phyloP scores from a whole-genome alignment of 192 early-diverging fungal genomes.

The Podila epicladia region DNA sequence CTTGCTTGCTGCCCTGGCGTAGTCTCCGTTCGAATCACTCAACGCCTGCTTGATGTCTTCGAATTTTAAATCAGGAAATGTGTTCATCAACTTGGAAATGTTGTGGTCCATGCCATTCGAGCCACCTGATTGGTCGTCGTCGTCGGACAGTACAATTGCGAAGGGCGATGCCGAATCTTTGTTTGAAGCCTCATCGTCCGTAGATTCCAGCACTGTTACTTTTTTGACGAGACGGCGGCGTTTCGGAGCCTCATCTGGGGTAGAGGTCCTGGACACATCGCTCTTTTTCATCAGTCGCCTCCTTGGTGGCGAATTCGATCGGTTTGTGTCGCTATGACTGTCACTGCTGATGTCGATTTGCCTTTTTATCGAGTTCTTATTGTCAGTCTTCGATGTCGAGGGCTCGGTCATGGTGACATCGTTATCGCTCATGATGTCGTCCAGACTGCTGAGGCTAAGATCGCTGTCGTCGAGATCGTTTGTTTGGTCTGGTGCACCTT shows the following conservation, averaged over 20 bases:
- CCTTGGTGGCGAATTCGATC: constrained; percentile 9
- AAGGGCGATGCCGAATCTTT: neutral
- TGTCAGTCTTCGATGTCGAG: neutral
- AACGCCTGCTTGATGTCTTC: constrained; percentile 16
- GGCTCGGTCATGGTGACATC: constrained; percentile 18
- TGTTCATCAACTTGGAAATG: constrained; percentile 23
- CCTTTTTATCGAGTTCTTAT: neutral
- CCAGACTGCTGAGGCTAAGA: constrained; percentile 24
- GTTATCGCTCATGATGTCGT: constrained; percentile 12
- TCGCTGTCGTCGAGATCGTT: constrained; percentile 16
- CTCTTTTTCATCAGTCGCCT: constrained; percentile 20
- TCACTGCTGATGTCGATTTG: constrained; percentile 35
- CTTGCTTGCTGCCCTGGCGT: constrained; percentile 16
- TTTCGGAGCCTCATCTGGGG: constrained; percentile 7
- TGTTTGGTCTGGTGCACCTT: constrained; percentile 5
- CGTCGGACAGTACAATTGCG: constrained; percentile 12
- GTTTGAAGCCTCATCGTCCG: neutral
- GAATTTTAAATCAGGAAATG: constrained; percentile 22
- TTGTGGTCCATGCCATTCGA: constrained; percentile 11
- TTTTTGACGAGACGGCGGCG: constrained; percentile 32
- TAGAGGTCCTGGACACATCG: neutral
- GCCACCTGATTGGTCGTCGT: constrained; percentile 9
- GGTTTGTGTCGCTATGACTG: neutral
- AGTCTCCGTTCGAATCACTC: constrained; percentile 12
- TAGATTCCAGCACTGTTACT: neutral